Conservation (phyloP, 306 rosid species). For the Prunus campanulata region DNA sequence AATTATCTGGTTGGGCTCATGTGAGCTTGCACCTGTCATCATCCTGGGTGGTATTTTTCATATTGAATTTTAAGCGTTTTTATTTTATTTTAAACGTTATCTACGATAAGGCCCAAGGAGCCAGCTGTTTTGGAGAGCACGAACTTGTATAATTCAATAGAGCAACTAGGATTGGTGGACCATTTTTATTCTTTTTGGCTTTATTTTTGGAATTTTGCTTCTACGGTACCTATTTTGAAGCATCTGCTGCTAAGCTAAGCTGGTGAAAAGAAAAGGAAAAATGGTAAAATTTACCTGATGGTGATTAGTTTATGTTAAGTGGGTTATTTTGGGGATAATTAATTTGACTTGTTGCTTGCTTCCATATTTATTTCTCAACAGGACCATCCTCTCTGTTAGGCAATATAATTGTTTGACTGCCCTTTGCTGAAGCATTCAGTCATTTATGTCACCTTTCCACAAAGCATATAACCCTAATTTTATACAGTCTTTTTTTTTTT, state of each 20-base stretch:
- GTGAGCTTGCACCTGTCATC: constrained; percentile 50
- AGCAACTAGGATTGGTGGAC: constrained; percentile 42
- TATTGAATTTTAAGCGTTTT: background rate
- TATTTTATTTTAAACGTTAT: background rate
- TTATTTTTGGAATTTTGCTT: constrained; percentile 26
- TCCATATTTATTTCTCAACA: background rate
- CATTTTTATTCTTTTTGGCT: constrained; percentile 27
- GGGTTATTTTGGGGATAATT: background rate
- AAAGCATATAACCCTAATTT: background rate
- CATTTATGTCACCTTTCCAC: background rate
- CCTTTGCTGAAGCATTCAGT: constrained; percentile 12
- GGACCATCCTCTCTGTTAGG: constrained; percentile 10
- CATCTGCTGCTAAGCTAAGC: background rate
- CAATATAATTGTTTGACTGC: constrained; percentile 11
- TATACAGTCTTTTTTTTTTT: background rate
- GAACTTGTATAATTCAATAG: constrained; percentile 35
- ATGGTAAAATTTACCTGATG: background rate
- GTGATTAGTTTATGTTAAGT: background rate
- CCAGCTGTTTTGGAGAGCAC: constrained; percentile 45
- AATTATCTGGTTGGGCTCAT: constrained; percentile 52
- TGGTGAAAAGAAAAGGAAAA: background rate
- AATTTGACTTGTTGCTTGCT: background rate
- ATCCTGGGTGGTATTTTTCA: constrained; percentile 30
- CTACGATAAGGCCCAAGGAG: constrained; percentile 27
- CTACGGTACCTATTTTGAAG: background rate